Evolutionary conservation across 2,329 filamentous ascomycete genomes (phyloP), one percentile per base, ranked within the genome.

Genomic region (Alternaria atra): DNA sequence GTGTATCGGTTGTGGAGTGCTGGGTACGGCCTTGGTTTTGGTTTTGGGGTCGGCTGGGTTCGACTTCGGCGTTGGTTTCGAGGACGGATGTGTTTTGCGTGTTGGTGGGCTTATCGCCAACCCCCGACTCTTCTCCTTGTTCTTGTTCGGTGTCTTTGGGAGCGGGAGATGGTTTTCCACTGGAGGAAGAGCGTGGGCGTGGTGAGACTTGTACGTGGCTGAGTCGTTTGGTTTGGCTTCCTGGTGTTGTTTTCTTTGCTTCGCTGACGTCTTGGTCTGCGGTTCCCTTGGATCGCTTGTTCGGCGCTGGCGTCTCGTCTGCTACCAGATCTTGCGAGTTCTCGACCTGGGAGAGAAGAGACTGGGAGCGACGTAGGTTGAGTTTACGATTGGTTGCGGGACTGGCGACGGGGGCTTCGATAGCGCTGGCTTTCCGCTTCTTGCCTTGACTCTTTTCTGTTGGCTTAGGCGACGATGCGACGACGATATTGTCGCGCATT

Each of bases 401-500:
- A 2, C 65, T 52, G 13, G 63, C 9, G 13, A 46, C 15, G 10
- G 52, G 47, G 27, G 54, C 42, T 52, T 37, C 32, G 3, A 65
- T 57, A 13, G 53, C 54, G 34, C 37, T 44, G 6, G 68, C 60
- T 52, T 71, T 73, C 15, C 72, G 60, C 69, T 70, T 73, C 40
- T 53, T 69, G 9, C 47, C 39, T n/a, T 17, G 46, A 2, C 51
- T 40, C 12, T 44, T 65, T 3, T 55, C 52, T 5, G 52, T 15
- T 29, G 29, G 44, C 8, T 40, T 46, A 4, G 69, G 60, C 4
- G 46, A 35, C 4, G 63, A 61, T 17, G 74, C 76, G 20, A 82
- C 77, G 15, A 80, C 71, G 50, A 82, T 82, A 55, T 78, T 80
- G 42, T 80, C 80, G 23, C 73, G 72, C 20, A 80, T 73, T 5